Evolutionary conservation across 495 filamentous ascomycete genomes (phyloP).

Genomic region (Talaromyces nanjingensis): DNA sequence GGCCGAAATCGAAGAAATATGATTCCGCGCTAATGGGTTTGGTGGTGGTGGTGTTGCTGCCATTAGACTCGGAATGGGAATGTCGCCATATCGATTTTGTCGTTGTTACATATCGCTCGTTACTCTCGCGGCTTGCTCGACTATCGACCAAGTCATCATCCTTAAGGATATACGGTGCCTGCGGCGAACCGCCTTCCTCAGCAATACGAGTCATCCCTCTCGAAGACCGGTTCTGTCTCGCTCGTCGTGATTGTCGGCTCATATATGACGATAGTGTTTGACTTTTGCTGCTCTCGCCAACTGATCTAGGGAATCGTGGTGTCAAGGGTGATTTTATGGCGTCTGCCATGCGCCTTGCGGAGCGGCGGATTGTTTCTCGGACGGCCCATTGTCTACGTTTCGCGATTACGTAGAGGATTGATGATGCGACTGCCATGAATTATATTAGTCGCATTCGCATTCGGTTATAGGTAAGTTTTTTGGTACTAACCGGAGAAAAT

Average conservation of each 20-base stretch:
- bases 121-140: not conserved
- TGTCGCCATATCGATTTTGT: not conserved
- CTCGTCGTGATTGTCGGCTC: not conserved
- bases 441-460: not conserved
- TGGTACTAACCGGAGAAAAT: constrained; percentile 19
- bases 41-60: not conserved
- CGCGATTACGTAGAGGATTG: constrained; percentile 42
- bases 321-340: constrained; percentile 22
- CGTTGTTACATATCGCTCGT: not conserved
- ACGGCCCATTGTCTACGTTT: constrained; percentile 48
- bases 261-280: not conserved
- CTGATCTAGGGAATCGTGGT: constrained; percentile 14
- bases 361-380: constrained; percentile 36
- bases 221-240: not conserved
- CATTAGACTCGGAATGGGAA: not conserved
- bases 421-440: constrained; percentile 30
- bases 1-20: not conserved
- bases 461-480: not conserved
- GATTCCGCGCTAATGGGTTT: not conserved
- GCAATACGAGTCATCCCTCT: not conserved
- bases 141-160: not conserved
- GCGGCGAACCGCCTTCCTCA: not conserved
- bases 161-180: not conserved
- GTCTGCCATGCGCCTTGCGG: constrained; percentile 34
- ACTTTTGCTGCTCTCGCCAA: not conserved